Evolutionary conservation across 2,329 filamentous ascomycete species (phyloP), one percentile per base, ranked within the genome.

Genomic region (Aspergillus fumigatiaffinis): DNA sequence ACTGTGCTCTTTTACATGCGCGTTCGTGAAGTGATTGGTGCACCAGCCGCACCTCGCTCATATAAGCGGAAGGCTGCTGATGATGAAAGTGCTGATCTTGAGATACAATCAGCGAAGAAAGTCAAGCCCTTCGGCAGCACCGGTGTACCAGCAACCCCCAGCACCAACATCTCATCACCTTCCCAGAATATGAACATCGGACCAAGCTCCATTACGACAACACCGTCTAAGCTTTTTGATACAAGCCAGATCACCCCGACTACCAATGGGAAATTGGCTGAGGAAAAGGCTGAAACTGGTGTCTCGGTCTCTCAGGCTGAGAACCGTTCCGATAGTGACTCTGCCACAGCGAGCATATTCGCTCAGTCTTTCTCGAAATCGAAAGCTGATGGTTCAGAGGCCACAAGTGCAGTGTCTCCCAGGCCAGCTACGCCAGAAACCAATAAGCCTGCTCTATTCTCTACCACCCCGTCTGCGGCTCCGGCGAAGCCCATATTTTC

Each of bases 1-100:
- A 38, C 74, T 35, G 63, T 78, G 28, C 60, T 71, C 4, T 71
- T 71, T 53, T 78, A 77, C 58, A 61, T 74, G 52, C 69, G 68
- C 48, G 65, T 73, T 52, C 74, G 76, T 48, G 70, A 72, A 20
- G 67, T 68, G 1, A 68, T 78, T 50, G 74, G 73, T 29, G 64
- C 65, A 17, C 73, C 74, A 4, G 55, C 75, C 51, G 71, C 65
- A 4, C 54, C 46, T 1, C 57, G 59, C 23, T 61, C 60, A 42
- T 42, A 55, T 20, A 71, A 73, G 59, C 69, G 71, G 47, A 73
- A 73, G 60, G 54, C 58, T 20, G 26, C 48, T 9, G 61, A 61
- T 42, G 66, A 64, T 26, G 58, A 62, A 23, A 60, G 60, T 44
- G 55, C 60, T 47, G 17, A 53, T 42, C 57, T 55, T 7, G 56